Base-by-base conservation (phyloP, 2,329 filamentous ascomycete species). In the Aspergillus uvarum region DNA sequence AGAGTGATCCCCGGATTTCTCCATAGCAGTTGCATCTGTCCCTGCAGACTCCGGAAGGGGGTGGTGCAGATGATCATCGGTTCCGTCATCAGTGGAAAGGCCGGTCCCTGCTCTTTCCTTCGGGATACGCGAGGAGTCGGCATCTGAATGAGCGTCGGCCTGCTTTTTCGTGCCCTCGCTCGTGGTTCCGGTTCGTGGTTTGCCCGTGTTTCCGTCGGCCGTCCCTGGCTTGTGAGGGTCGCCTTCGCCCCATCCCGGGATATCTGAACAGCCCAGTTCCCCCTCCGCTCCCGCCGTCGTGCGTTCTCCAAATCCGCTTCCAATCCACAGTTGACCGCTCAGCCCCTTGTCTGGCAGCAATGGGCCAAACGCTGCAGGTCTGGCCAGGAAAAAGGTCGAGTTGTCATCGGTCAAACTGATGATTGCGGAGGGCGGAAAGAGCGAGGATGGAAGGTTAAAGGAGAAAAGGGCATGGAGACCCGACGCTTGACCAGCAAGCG, bases 341-440 rank as follows among this genome's bases (percentile, higher is more conserved):
- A 98, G 78, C 26, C 95, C 94, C 59, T 85, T 86, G 12, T 81
- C 76, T 0, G 90, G 90, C 44, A 99, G 80, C 44, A 85, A 79
- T 4, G 95, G 92, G 0, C 95, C 95, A 78, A 98, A 99, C 44
- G 92, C 93, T 56, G 95, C 95, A 61, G 95, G 95, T 52, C 95
- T 85, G 48, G 95, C 93, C 58, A 96, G 83, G 79, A 99, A 99
- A 68, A 96, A 96, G 12, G 95, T 99, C 67, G 92, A 96, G 77
- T 99, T 99, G 77, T 99, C 95, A 76, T 98, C 92, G 71, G 93
- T 96, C 63, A 99, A 84, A 75, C 91, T 96, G 74, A 99, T 97
- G 70, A 96, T 90, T 51, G 95, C 95, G 65, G 95, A 96, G 3
- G 93, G 93, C 4, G 94, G 93, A 74, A 99, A 99, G 22, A 99